A percentile compares a stretch with the other conserved stretches of the same genome.
Evolutionary conservation across 257 asterid species (phyloP).

Genomic region (Penstemon eatonii): DNA sequence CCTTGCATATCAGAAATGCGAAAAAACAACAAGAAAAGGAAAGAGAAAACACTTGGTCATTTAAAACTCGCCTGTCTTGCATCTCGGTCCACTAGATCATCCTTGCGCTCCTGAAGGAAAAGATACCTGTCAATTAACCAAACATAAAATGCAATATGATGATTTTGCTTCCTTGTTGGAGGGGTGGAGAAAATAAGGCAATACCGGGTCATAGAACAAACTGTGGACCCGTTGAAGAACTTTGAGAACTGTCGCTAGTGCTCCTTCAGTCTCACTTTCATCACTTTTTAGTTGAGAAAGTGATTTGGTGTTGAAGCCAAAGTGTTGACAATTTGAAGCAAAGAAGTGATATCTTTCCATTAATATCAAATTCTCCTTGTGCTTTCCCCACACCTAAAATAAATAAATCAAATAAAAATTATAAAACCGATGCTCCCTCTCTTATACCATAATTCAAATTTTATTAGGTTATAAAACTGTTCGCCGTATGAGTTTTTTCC

Average conservation of each 20-base stretch:
- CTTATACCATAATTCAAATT: neutral
- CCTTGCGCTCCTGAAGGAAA: constrained; percentile 50
- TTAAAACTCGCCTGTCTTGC: constrained; percentile 68
- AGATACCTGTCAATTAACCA: constrained; percentile 6
- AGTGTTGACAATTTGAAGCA: constrained; percentile 80
- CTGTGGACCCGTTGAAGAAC: constrained; percentile 63
- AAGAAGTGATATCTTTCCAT: constrained; percentile 92
- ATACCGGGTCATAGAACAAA: constrained; percentile 61
- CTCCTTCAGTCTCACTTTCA: constrained; percentile 87
- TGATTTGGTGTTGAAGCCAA: constrained; percentile 62
- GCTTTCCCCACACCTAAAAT: constrained; percentile 80
- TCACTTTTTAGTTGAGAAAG: constrained; percentile 66
- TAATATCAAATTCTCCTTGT: constrained; percentile 75
- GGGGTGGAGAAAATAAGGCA: constrained; percentile 4
- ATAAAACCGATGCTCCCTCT: constrained; percentile 14
- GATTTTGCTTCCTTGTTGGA: neutral
- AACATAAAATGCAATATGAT: constrained; percentile 1
- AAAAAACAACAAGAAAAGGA: too few relatives aligned
- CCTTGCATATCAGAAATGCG: too few relatives aligned
- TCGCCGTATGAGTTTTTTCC: neutral
- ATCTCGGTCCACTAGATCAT: constrained; percentile 53
- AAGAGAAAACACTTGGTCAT: neutral
- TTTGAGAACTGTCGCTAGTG: constrained; percentile 70
- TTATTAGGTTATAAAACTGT: too few relatives aligned
- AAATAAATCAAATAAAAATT: neutral